Conservation (phyloP, 2,329 filamentous ascomycete species). For the Zymoseptoria brevis region DNA sequence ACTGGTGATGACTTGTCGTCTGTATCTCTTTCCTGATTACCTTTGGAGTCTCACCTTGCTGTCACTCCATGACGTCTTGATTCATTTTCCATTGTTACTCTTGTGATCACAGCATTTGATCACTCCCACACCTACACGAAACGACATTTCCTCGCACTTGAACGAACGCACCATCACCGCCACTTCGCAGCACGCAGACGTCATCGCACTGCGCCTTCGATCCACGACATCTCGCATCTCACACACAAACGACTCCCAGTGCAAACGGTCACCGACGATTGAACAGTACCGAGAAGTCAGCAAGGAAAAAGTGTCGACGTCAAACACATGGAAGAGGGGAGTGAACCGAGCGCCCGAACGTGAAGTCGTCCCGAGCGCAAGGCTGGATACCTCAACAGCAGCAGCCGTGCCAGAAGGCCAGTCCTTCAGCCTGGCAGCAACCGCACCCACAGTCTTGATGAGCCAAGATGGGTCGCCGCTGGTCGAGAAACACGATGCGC, state of each 20-base stretch:
- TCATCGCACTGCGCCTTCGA: background rate
- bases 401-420: slow-evolving; percentile 8
- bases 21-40: background rate
- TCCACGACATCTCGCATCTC: background rate
- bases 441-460: slow-evolving; percentile 86
- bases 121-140: background rate
- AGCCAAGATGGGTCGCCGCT: slow-evolving; percentile 55
- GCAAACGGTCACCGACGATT: background rate
- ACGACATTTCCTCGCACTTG: background rate
- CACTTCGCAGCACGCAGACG: background rate
- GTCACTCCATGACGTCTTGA: background rate
- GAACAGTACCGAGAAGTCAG: background rate
- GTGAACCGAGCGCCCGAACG: slow-evolving; percentile 1
- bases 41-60: background rate
- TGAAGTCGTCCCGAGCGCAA: slow-evolving; percentile 10
- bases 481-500: slow-evolving; percentile 45
- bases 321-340: background rate
- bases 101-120: background rate
- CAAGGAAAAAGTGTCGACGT: background rate
- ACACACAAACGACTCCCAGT: background rate
- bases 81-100: background rate
- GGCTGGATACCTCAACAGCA: slow-evolving; percentile 7
- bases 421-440: slow-evolving; percentile 27
- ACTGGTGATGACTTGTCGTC: background rate
- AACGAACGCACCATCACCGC: background rate